These are phyloP conservation scores for Globisporangium carolinianum DNA, from an alignment of 352 stramenopile species.

Conservation along the genomic window DNA sequence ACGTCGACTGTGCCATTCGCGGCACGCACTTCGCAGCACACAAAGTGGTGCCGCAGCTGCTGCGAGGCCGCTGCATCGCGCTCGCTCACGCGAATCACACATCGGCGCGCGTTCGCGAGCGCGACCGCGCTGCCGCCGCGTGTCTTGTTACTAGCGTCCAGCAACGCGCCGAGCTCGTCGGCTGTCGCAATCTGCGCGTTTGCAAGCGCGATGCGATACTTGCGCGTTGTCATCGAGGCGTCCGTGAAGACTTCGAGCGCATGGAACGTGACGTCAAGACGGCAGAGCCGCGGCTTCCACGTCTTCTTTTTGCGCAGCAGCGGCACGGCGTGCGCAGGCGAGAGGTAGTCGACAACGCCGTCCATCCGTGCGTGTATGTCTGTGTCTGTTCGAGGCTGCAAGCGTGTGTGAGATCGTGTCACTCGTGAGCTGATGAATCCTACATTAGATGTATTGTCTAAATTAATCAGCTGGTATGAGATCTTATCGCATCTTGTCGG, in stretches of 20 bases:
- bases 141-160: slow-evolving; percentile 11
- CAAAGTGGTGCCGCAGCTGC: slow-evolving; percentile 37
- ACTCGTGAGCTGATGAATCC: too few relatives aligned
- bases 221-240: slow-evolving; percentile 28
- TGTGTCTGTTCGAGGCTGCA: neutral
- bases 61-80: slow-evolving; percentile 11
- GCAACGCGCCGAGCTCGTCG: slow-evolving; percentile 50
- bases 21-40: slow-evolving; percentile 39
- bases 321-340: slow-evolving; percentile 12
- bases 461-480: too few relatives aligned
- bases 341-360: slow-evolving; percentile 49
- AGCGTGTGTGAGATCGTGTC: neutral
- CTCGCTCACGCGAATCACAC: slow-evolving; percentile 57
- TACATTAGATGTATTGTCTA: too few relatives aligned
- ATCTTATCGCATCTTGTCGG: too few relatives aligned
- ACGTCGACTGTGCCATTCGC: slow-evolving; percentile 10
- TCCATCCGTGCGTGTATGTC: slow-evolving; percentile 22
- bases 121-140: slow-evolving; percentile 15
- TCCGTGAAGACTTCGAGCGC: slow-evolving; percentile 60
- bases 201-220: slow-evolving; percentile 34
- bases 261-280: slow-evolving; percentile 37
- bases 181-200: slow-evolving; percentile 33
- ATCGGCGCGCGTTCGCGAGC: slow-evolving; percentile 52
- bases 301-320: slow-evolving; percentile 25
- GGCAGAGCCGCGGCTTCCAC: slow-evolving; percentile 46